Base-by-base conservation (phyloP, 768 basidiomycete genomes). In the Termitomyces sp. region DNA sequence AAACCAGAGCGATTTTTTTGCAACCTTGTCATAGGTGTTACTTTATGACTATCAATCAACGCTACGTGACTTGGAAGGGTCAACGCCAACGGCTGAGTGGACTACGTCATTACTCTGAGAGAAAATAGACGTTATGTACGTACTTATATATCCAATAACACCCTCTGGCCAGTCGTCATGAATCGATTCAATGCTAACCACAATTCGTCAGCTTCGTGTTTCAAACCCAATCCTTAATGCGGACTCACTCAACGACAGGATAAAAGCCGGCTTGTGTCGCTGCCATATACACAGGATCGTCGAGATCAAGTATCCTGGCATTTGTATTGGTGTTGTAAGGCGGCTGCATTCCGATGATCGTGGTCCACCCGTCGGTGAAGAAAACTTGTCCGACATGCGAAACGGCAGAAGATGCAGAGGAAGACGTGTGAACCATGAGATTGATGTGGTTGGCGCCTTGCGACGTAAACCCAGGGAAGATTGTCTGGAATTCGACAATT, bases 301-400 rank as follows among this genome's bases (percentile, higher is more conserved):
- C 64, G 27, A 67, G 62, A 61, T 76, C 71, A 27, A 59, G 27
- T n/a, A 66, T 64, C 34, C 67, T 60, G 4, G 29, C n/a, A 34
- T 71, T 67, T 0, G 64, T 70, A 58, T 73, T 74, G 48, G 65
- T 53, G 49, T 59, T 64, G 62, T 76, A 76, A 7, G 68, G 65
- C 8, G 64, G 53, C 14, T 64, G 65, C 51, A 60, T 65, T 56
- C 65, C 60, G 22, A 75, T 65, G 27, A 68, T 63, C 3, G 66
- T 64, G 34, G 67, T 73, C 72, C 71, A 73, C 22, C 56, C 57
- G 48, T 76, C 74, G 8, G 68, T 68, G 65, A 76, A 76, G 69
- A 74, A 77, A 16, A 76, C 60, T 48, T 72, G 73, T 8, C 76
- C 76, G 43, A 68, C 63, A 59, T 76, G 75, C 9, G 64, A 50